Conservation (phyloP, 2,329 filamentous ascomycete species). For the Scedosporium apiospermum region DNA sequence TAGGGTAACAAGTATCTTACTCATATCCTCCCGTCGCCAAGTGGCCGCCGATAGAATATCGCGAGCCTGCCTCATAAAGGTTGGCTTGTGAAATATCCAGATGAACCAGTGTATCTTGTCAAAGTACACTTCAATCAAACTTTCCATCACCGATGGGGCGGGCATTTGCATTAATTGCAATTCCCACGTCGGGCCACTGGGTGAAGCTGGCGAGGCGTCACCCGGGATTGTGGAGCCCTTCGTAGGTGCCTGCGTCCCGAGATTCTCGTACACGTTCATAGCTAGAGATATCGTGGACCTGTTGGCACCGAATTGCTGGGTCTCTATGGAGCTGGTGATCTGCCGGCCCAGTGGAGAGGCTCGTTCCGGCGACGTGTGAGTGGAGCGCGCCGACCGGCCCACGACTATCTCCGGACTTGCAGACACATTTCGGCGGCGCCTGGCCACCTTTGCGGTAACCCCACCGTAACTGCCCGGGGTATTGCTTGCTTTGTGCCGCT, state of each 20-base stretch:
- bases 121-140: slow-evolving; percentile 12
- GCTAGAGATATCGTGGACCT: slow-evolving; percentile 8
- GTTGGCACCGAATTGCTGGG: slow-evolving; percentile 9
- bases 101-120: slow-evolving; percentile 14
- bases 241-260: slow-evolving; percentile 4
- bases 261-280: slow-evolving; percentile 8
- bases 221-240: slow-evolving; percentile 5
- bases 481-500: slow-evolving; percentile 1
- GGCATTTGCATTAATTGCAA: slow-evolving; percentile 7
- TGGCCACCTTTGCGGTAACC: neutral
- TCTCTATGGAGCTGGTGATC: slow-evolving; percentile 2
- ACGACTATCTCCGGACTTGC: neutral
- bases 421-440: slow-evolving; percentile 1
- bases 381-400: neutral
- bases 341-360: slow-evolving; percentile 1
- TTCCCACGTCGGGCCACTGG: slow-evolving; percentile 2
- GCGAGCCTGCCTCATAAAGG: slow-evolving; percentile 9
- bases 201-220: neutral
- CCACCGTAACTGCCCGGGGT: neutral
- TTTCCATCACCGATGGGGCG: slow-evolving; percentile 6
- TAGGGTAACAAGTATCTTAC: slow-evolving; percentile 8
- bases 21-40: slow-evolving; percentile 10
- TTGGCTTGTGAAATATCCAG: slow-evolving; percentile 13
- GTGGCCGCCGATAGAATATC: slow-evolving; percentile 2
- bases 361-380: neutral